A percentile compares a stretch with the other conserved stretches of the same genome.
phyloP scores from a whole-genome alignment of 768 basidiomycete genomes.

The Gymnopilus dilepis region DNA sequence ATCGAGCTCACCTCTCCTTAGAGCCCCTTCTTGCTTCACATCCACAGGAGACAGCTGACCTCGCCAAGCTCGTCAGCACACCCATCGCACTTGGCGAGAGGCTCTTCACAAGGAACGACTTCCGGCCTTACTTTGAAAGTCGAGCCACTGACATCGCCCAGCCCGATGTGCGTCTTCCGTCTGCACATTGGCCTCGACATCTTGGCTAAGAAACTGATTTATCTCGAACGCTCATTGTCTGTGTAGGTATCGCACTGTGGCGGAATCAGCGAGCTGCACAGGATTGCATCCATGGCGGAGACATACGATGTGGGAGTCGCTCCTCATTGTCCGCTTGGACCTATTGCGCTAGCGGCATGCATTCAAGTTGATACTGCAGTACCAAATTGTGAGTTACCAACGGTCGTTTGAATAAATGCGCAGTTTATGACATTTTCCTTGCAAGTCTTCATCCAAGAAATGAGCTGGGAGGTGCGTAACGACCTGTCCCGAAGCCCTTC shows the following conservation, averaged over 20 bases:
- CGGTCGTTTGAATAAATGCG: neutral
- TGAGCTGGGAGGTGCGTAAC: slow-evolving; percentile 58
- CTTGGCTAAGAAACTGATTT: neutral
- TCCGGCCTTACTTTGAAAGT: slow-evolving; percentile 67
- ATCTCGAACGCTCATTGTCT: neutral
- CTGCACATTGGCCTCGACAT: neutral
- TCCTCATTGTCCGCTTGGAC: slow-evolving; percentile 75
- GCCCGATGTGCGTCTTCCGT: slow-evolving; percentile 54
- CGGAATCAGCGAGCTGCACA: slow-evolving; percentile 61
- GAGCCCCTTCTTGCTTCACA: slow-evolving; percentile 67
- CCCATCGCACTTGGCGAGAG: slow-evolving; percentile 71
- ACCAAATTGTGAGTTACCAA: slow-evolving; percentile 56
- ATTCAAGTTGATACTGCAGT: slow-evolving; percentile 64
- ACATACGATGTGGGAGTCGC: slow-evolving; percentile 76
- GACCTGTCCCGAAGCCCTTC: neutral
- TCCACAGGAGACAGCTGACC: slow-evolving; percentile 64
- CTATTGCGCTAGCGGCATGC: slow-evolving; percentile 73
- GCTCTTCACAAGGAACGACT: slow-evolving; percentile 64
- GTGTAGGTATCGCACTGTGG: slow-evolving; percentile 61
- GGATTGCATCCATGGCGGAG: slow-evolving; percentile 63
- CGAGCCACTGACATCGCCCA: slow-evolving; percentile 72
- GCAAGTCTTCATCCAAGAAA: slow-evolving; percentile 67
- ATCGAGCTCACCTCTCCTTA: slow-evolving; percentile 18
- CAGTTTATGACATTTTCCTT: slow-evolving; percentile 1
- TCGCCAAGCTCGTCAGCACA: slow-evolving; percentile 56